A percentile compares a stretch with the other conserved stretches of the same genome.
Evolutionary conservation across 768 basidiomycete species (phyloP).

Genomic region (Tylopilus vinaceipallidus): DNA sequence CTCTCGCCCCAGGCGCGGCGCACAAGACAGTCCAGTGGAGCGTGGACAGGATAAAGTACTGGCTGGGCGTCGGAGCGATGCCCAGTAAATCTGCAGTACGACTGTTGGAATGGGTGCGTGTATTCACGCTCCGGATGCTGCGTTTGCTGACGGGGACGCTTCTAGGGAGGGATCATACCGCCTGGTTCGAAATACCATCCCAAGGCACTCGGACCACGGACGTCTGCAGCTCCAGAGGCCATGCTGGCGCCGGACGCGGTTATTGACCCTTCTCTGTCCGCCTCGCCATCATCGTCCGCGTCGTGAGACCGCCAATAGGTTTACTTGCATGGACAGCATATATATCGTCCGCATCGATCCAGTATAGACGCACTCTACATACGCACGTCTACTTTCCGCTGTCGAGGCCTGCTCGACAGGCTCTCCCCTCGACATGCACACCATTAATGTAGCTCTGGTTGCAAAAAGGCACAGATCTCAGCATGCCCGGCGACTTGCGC

Average conservation of each 20-base stretch:
- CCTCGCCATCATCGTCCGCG: background rate
- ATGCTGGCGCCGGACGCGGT: background rate
- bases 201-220: conserved; percentile 28
- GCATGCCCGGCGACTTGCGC: conserved; percentile 58
- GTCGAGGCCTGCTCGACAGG: conserved; percentile 7
- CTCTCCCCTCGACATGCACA: conserved; percentile 5
- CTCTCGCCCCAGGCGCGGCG: conserved; percentile 43
- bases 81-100: conserved; percentile 78
- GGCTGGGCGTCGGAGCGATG: conserved; percentile 81
- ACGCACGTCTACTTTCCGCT: conserved; percentile 1
- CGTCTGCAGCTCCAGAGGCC: conserved; percentile 3
- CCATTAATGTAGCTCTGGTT: conserved; percentile 13
- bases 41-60: conserved; percentile 84
- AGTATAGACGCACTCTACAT: conserved; percentile 1
- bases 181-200: conserved; percentile 56
- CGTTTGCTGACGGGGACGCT: conserved; percentile 6
- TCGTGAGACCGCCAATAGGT: conserved; percentile 11
- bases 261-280: background rate
- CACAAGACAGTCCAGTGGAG: conserved; percentile 88
- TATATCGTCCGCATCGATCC: background rate
- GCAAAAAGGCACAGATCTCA: conserved; percentile 43
- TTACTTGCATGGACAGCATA: background rate
- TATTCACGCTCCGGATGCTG: background rate
- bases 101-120: conserved; percentile 69
- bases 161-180: conserved; percentile 60